phyloP scores from a whole-genome alignment of 1,139 yeast genomes.

The Sugiyamaella paludigena region DNA sequence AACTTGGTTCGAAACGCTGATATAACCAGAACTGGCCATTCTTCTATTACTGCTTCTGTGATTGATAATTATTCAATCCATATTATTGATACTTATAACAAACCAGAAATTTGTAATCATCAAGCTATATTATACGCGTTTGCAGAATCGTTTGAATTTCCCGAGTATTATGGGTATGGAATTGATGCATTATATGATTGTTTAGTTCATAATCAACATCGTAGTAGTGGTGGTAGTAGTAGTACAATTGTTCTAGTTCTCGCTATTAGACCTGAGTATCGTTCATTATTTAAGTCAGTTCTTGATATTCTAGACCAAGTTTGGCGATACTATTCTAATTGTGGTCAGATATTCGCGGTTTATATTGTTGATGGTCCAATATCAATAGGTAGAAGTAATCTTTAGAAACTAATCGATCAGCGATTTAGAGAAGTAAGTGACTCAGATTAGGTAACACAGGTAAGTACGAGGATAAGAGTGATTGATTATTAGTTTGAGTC shows the following conservation, averaged over 20 bases:
- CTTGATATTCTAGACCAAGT: constrained; percentile 14
- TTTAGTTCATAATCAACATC: constrained; percentile 12
- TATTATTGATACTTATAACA: constrained; percentile 12
- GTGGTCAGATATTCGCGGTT: constrained; percentile 13
- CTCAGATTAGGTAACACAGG: no score
- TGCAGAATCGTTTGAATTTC: constrained; percentile 22
- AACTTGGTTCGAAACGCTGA: no score
- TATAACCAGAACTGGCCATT: neutral
- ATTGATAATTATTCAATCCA: constrained; percentile 5
- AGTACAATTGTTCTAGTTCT: constrained; percentile 8
- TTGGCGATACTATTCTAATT: constrained; percentile 8
- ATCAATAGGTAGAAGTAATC: neutral
- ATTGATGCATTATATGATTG: constrained; percentile 24
- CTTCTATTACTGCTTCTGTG: neutral
- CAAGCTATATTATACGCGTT: constrained; percentile 18
- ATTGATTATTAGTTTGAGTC: no score
- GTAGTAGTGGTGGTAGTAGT: constrained; percentile 7
- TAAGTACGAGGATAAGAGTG: no score
- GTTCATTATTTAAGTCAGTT: constrained; percentile 5
- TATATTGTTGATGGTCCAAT: constrained; percentile 12
- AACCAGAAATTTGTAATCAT: constrained; percentile 2
- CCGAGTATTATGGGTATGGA: constrained; percentile 23
- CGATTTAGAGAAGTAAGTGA: no score
- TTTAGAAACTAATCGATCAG: no score
- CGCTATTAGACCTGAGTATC: constrained; percentile 6